Evolutionary conservation across 2,329 filamentous ascomycete genomes (phyloP), one percentile per base, ranked within the genome.

Genomic region (Fusarium cyanostomum): DNA sequence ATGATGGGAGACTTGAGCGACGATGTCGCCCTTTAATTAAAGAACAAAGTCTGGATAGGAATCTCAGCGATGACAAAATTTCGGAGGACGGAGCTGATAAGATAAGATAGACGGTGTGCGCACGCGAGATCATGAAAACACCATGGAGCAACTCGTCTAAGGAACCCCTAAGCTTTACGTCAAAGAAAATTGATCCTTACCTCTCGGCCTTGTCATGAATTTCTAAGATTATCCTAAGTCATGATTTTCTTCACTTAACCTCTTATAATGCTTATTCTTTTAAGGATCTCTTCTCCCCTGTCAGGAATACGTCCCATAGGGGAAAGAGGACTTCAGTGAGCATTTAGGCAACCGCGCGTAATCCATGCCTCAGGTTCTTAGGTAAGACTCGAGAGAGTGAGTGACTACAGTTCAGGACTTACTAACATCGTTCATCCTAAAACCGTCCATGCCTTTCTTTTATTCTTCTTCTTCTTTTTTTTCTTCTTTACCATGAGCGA

Each of bases 341-440:
- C 46, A 60, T 37, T 27, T 35, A 67, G 58, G 56, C 53, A 68
- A 60, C 56, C 50, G 48, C 55, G 55, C 46, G 43, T 50, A 34
- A 59, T 46, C 50, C 34, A 43, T 69, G 67, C 67, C 66, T 70
- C 60, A 70, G 67, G 67, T 69, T 37, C 57, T 58, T 53, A 62
- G 53, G 62, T 63, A 66, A 62, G 62, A 65, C 62, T 66, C 41
- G 35, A 24, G 24, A 31, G 38, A 50, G 18, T 28, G 35, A 55
- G 50, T 46, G 44, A 59, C 48, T 65, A 48, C 44, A 35, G 26
- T 51, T 28, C 18, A 45, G 53, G 49, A 31, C 48, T 39, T 15
- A 28, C 31, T 43, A 13, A 34, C n/a, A 54, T 35, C 37, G 9
- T 33, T 35, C 37, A 12, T 33, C 12, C 44, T 59, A 18, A 11